Percentiles rank a stretch among this genome's conserved stretches.
These are phyloP conservation scores for Camelina laxa DNA, from an alignment of 345 rosid genomes.

Conservation along the genomic window DNA sequence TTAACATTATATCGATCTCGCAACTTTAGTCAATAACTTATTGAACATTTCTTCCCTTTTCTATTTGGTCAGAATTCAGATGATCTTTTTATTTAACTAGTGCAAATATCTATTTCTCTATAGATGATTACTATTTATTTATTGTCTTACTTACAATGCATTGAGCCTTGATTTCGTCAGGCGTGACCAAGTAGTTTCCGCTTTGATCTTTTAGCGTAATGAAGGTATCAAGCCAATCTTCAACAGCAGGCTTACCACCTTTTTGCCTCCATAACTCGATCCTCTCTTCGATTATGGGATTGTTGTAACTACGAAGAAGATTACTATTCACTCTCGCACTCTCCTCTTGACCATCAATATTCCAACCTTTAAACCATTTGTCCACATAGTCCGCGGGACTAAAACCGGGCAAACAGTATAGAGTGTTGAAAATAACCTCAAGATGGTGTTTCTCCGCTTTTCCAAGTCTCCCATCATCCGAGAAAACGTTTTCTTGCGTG, in stretches of 20 bases:
- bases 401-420: slow-evolving; percentile 31
- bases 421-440: slow-evolving; percentile 31
- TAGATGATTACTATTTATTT: not conserved
- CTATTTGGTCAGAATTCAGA: not conserved
- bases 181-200: slow-evolving; percentile 38
- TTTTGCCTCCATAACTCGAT: slow-evolving; percentile 38
- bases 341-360: slow-evolving; percentile 53
- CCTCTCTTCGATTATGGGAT: slow-evolving; percentile 50
- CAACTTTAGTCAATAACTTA: not conserved
- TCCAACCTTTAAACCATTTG: slow-evolving; percentile 38
- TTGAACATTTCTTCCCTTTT: not conserved
- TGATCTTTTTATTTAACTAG: not conserved
- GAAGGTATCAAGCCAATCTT: slow-evolving; percentile 45
- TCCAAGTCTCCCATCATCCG: slow-evolving; percentile 36
- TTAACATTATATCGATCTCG: not conserved
- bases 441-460: slow-evolving; percentile 31
- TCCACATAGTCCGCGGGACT: slow-evolving; percentile 23
- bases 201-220: slow-evolving; percentile 40
- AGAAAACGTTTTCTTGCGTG: not conserved
- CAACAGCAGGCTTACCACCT: slow-evolving; percentile 37
- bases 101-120: not conserved
- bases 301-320: slow-evolving; percentile 43
- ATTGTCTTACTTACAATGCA: slow-evolving; percentile 27
- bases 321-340: slow-evolving; percentile 1
- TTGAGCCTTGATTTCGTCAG: slow-evolving; percentile 44